Percentiles rank a stretch among this genome's conserved stretches.
Conservation (phyloP, 2,329 filamentous ascomycete genomes). For the Macroventuria anomochaeta region DNA sequence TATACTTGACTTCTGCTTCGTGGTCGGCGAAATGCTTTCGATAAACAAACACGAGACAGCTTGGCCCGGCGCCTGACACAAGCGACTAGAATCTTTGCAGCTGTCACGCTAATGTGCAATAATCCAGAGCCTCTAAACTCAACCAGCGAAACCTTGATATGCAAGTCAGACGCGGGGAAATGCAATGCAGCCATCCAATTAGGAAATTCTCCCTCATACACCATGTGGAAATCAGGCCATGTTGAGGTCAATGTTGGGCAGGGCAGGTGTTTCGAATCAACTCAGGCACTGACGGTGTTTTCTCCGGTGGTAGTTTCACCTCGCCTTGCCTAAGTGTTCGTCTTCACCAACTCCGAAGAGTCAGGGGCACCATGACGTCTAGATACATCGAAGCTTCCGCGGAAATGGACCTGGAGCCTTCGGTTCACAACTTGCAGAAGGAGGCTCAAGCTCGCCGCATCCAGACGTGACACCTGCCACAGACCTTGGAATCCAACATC, state of each 20-base stretch:
- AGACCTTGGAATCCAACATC: background rate
- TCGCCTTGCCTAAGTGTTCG: constrained; percentile 2
- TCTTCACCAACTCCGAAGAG: background rate
- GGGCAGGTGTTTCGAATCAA: constrained; percentile 3
- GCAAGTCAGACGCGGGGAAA: constrained; percentile 7
- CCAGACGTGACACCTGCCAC: background rate
- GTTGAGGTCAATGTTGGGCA: background rate
- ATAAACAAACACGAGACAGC: constrained; percentile 2
- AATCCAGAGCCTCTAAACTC: constrained; percentile 2
- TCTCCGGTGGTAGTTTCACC: constrained; percentile 3
- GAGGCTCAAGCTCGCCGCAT: background rate
- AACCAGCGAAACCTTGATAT: constrained; percentile 5
- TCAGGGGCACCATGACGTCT: constrained; percentile 9
- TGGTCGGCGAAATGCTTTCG: constrained; percentile 1
- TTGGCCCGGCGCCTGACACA: constrained; percentile 2
- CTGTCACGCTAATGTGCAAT: constrained; percentile 12
- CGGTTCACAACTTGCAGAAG: background rate
- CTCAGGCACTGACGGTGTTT: background rate
- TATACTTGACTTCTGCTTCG: background rate
- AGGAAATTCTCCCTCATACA: background rate
- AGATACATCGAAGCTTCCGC: background rate
- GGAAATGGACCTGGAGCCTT: background rate
- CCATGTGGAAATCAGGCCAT: constrained; percentile 1
- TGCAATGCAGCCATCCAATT: background rate
- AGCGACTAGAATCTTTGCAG: constrained; percentile 9